Conservation (phyloP, 805 yeast genomes). For the Komagataella pastoris region DNA sequence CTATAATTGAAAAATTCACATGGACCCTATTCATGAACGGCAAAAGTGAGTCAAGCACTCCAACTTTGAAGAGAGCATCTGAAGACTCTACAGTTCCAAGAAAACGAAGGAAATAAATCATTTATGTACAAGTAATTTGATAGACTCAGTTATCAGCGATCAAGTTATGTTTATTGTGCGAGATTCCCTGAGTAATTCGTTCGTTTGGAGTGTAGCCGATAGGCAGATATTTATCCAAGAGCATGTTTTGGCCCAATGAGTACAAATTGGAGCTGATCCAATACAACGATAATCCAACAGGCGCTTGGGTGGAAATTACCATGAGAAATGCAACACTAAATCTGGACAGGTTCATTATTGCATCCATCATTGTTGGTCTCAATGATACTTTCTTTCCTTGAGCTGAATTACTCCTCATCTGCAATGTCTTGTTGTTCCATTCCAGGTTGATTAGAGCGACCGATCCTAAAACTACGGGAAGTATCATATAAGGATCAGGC, state of each 20-base stretch:
- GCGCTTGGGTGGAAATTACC: slow-evolving; percentile 79
- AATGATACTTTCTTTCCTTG: slow-evolving; percentile 25
- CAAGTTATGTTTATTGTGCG: background rate
- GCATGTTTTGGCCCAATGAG: slow-evolving; percentile 63
- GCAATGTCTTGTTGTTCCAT: slow-evolving; percentile 61
- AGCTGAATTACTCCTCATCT: slow-evolving; percentile 28
- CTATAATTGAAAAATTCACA: slow-evolving; percentile 2
- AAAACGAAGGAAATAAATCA: background rate
- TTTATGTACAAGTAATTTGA: background rate
- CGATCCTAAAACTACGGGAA: slow-evolving; percentile 65
- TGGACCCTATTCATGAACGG: slow-evolving; percentile 4
- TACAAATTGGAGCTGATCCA: slow-evolving; percentile 81
- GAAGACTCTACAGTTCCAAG: background rate
- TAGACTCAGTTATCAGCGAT: background rate
- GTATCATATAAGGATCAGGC: slow-evolving; percentile 44
- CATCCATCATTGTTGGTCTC: slow-evolving; percentile 46
- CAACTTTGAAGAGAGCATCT: background rate
- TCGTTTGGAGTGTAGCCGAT: slow-evolving; percentile 32
- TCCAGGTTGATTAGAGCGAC: slow-evolving; percentile 69
- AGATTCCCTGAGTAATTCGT: slow-evolving; percentile 4
- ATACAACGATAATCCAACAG: slow-evolving; percentile 68
- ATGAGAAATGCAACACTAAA: slow-evolving; percentile 68
- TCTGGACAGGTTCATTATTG: slow-evolving; percentile 59
- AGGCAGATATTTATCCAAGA: slow-evolving; percentile 57
- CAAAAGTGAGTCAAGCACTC: slow-evolving; percentile 1